Evolutionary conservation across 2,329 filamentous ascomycete species (phyloP).

Genomic region (Penicillium sp.): DNA sequence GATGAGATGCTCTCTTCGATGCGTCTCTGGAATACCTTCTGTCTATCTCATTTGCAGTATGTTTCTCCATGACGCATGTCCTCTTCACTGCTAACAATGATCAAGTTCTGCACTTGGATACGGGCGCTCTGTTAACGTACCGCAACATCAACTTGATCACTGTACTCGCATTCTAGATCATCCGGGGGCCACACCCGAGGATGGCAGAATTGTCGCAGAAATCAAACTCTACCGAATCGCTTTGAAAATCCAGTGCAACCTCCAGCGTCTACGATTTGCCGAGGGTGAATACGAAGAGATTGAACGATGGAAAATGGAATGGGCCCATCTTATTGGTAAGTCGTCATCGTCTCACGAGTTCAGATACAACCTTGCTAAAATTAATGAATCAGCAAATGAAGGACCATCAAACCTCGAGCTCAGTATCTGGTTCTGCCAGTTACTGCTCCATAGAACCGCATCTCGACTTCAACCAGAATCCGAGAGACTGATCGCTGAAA

Average conservation of each 20-base stretch:
- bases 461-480: conserved; percentile 32
- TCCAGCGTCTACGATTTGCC: conserved; percentile 32
- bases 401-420: conserved; percentile 38
- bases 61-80: conserved; percentile 8
- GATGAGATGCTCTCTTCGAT: conserved; percentile 38
- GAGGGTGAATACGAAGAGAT: conserved; percentile 39
- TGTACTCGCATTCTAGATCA: conserved; percentile 38
- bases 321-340: conserved; percentile 39
- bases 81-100: conserved; percentile 9
- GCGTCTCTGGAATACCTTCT: conserved; percentile 41
- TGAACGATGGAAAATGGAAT: conserved; percentile 41
- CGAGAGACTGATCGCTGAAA: conserved; percentile 33
- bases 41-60: conserved; percentile 40
- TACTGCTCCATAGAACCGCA: conserved; percentile 40
- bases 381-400: conserved; percentile 27
- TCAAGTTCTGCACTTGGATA: conserved; percentile 37
- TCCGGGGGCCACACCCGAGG: conserved; percentile 35
- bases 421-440: conserved; percentile 42
- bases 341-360: background rate
- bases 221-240: conserved; percentile 40
- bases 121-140: conserved; percentile 37
- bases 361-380: conserved; percentile 5
- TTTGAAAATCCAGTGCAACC: conserved; percentile 30
- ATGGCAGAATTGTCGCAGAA: conserved; percentile 38
- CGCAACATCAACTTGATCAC: conserved; percentile 35